phyloP scores from a whole-genome alignment of 139 green algal genomes.

The Chlamydomonas sphaeroides region DNA sequence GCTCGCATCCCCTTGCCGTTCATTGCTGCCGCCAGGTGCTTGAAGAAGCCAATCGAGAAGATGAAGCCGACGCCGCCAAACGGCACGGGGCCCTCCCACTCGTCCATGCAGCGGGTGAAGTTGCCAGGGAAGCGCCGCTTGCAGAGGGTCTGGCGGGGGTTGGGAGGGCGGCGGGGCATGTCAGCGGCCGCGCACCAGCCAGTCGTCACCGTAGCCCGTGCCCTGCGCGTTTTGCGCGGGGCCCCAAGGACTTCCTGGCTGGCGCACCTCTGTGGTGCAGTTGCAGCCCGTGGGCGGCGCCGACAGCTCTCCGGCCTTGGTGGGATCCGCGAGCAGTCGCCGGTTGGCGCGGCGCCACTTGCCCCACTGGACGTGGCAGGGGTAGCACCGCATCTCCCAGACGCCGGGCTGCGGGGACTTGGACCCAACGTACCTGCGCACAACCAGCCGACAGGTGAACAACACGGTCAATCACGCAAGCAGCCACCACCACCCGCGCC shows the following conservation, averaged over 20 bases:
- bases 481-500: too few relatives aligned
- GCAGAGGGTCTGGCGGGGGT: slow-evolving; percentile 11
- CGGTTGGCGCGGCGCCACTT: neutral
- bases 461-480: too few relatives aligned
- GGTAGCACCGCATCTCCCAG: slow-evolving; percentile 33
- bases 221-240: too few relatives aligned
- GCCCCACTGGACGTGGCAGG: slow-evolving; percentile 31
- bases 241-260: too few relatives aligned
- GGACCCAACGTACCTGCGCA: slow-evolving; percentile 12
- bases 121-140: neutral
- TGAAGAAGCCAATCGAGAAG: slow-evolving; percentile 33
- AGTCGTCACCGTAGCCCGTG: too few relatives aligned
- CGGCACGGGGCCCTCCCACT: slow-evolving; percentile 30
- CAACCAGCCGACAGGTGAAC: too few relatives aligned
- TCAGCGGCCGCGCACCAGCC: too few relatives aligned
- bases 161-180: too few relatives aligned
- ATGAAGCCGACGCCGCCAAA: slow-evolving; percentile 35
- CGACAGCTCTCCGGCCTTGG: neutral
- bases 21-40: neutral
- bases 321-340: neutral
- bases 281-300: neutral
- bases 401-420: slow-evolving; percentile 28
- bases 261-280: neutral
- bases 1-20: neutral
- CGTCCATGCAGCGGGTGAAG: neutral